phyloP scores from a whole-genome alignment of 768 basidiomycete species.

The Rhodotorula toruloides region DNA sequence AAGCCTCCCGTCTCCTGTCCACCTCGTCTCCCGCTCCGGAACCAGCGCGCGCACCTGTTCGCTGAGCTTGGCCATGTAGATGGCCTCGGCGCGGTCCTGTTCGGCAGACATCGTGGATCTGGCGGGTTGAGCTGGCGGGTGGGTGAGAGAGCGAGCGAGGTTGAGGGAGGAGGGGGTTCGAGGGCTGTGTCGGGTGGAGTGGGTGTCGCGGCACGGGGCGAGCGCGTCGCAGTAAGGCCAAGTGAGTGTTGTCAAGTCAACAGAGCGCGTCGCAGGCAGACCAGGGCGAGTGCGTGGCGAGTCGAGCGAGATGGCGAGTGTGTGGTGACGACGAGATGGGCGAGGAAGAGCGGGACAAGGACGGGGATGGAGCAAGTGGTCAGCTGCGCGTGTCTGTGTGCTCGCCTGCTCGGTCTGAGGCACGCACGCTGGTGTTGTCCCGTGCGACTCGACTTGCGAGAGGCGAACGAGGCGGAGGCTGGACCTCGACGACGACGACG shows the following conservation, averaged over 20 bases:
- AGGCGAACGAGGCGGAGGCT: no score
- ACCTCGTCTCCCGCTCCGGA: neutral
- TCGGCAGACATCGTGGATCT: constrained; percentile 31
- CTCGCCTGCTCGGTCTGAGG: neutral
- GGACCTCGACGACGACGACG: no score
- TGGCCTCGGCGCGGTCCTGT: constrained; percentile 46
- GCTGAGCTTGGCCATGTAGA: constrained; percentile 99
- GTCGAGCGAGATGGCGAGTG: neutral
- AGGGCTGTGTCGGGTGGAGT: neutral
- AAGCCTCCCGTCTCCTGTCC: neutral
- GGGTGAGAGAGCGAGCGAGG: neutral
- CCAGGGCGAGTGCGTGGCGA: neutral
- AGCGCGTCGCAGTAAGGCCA: no score
- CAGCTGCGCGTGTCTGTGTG: neutral
- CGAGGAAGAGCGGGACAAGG: neutral
- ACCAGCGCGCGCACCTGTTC: constrained; percentile 52
- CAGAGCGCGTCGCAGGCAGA: neutral
- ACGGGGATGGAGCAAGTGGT: neutral
- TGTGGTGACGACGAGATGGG: neutral
- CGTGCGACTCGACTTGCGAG: no score
- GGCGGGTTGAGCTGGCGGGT: no score
- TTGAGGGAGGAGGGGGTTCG: neutral
- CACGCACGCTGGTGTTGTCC: neutral
- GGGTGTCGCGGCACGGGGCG: no score
- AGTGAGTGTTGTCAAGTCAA: no score